Percentiles rank a stretch among this genome's conserved stretches.
Evolutionary conservation across 306 rosid genomes (phyloP).

Genomic region (Medicago arabica): DNA sequence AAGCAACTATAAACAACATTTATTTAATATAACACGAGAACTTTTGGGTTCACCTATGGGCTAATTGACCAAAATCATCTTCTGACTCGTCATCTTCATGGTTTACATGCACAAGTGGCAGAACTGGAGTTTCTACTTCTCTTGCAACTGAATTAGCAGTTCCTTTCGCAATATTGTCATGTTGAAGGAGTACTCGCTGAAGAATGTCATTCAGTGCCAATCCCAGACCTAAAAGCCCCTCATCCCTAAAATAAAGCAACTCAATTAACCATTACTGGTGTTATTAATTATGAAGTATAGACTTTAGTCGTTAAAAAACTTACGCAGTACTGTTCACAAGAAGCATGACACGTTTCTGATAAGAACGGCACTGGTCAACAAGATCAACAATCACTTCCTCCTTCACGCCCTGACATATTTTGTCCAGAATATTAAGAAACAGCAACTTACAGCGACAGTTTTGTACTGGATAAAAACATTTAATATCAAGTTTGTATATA

Average conservation of each 20-base stretch:
- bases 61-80: slow-evolving; percentile 85
- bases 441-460: slow-evolving; percentile 15
- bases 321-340: slow-evolving; percentile 84
- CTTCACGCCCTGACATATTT: slow-evolving; percentile 76
- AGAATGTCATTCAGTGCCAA: slow-evolving; percentile 82
- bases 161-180: slow-evolving; percentile 73
- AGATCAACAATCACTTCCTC: slow-evolving; percentile 92
- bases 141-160: slow-evolving; percentile 47
- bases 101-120: slow-evolving; percentile 73
- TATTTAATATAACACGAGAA: slow-evolving; percentile 23
- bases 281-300: slow-evolving; percentile 29
- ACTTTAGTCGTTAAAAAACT: slow-evolving; percentile 36
- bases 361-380: slow-evolving; percentile 93
- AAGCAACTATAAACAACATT: slow-evolving; percentile 26
- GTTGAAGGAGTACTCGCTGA: slow-evolving; percentile 79
- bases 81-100: slow-evolving; percentile 89
- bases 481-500: background rate
- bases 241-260: slow-evolving; percentile 68
- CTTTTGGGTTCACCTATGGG: slow-evolving; percentile 68
- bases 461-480: slow-evolving; percentile 6
- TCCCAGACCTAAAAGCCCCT: slow-evolving; percentile 77
- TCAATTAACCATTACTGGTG: slow-evolving; percentile 38
- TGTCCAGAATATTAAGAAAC: slow-evolving; percentile 37
- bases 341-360: slow-evolving; percentile 87
- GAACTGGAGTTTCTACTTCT: slow-evolving; percentile 62